Evolutionary conservation across 2,329 filamentous ascomycete species (phyloP), one percentile per base, ranked within the genome.

Genomic region (Exophiala aquamarina): DNA sequence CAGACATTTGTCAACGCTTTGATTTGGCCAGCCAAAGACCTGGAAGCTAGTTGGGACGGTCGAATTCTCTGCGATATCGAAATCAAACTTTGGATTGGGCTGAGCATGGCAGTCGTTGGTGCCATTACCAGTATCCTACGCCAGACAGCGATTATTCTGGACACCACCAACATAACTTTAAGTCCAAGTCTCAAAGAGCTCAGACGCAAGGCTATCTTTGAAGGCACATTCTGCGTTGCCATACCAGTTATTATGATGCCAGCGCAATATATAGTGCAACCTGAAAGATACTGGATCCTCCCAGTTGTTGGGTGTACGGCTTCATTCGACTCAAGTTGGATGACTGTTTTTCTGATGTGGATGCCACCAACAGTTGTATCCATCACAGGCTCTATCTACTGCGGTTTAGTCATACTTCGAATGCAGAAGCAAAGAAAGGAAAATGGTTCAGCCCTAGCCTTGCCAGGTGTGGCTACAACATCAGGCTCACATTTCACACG

Each of bases 11-110:
- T 81, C 69, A 87, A 87, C 59, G 71, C 82, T 2, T 62, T 84
- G 40, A 74, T 86, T 50, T 88, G 84, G 84, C 74, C 77, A 0
- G 77, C 71, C 6, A 79, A 84, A 54, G 68, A 84, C 54, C 58
- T 76, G 10, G 29, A 59, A 0, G 62, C 66, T 4, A 82, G 78
- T 75, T 87, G 75, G 74, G 64, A 74, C 48, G 84, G 84, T 3
- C 59, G 63, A 4, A 75, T 74, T 2, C 75, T 84, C 48, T 88
- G 84, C 65, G 84, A 88, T 61, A 67, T 87, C 39, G 74, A 86
- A 56, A 70, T 76, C 44, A 81, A 83, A 52, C 59, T 87, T 26
- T 71, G 77, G 49, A 69, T 78, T 18, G 79, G 76, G 3, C 66
- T 72, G 7, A 70, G 71, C 14, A 70, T 80, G 1, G 79, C 74